Evolutionary conservation across 768 basidiomycete species (phyloP), one percentile per base, ranked within the genome.

Genomic region (Rhodotorula paludigena): DNA sequence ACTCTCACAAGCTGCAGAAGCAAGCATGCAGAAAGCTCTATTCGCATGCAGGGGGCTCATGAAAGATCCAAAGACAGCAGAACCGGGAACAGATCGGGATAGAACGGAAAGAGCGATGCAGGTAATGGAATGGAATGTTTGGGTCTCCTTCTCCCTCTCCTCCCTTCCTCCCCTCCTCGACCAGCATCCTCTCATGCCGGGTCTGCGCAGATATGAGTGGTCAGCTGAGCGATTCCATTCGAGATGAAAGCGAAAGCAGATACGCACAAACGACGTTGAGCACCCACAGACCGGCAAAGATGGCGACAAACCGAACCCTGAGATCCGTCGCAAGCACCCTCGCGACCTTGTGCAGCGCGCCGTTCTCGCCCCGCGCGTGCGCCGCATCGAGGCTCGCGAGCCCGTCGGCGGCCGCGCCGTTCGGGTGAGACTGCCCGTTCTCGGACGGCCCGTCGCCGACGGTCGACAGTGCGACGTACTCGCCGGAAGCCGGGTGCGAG

Each of bases 231-330:
- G n/a, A n/a, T n/a, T n/a, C n/a, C n/a, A n/a, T n/a, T n/a, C n/a
- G 21, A 45, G 44, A 42, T 18, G 18, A 10, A 5, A 20, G 12
- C 16, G 23, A 18, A 45, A 14, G 35, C 7, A 3, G 36, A 9
- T 32, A 35, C 42, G 42, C 52, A 35, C 53, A 89, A 16, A 88
- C 74, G 53, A 84, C 73, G 74, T 90, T 90, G 54, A 84, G 74
- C 41, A 83, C 61, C 89, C 88, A 89, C 80, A 90, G 82, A 3
- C 81, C 75, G 23, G 79, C 75, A 18, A 82, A 60, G 33, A 80
- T 81, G 42, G 82, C 72, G 15, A 77, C 77, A 30, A 84, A 69
- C 64, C 80, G 83, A 23, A 81, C 78, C 65, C 79, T 79, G 39
- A 82, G 74, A 49, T 83, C 82, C n/a, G 78, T 76, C 70, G 75